Percentiles rank a stretch among this genome's conserved stretches.
phyloP scores from a whole-genome alignment of 139 green algal species.

The Auxenochlorella pyrenoidosa region DNA sequence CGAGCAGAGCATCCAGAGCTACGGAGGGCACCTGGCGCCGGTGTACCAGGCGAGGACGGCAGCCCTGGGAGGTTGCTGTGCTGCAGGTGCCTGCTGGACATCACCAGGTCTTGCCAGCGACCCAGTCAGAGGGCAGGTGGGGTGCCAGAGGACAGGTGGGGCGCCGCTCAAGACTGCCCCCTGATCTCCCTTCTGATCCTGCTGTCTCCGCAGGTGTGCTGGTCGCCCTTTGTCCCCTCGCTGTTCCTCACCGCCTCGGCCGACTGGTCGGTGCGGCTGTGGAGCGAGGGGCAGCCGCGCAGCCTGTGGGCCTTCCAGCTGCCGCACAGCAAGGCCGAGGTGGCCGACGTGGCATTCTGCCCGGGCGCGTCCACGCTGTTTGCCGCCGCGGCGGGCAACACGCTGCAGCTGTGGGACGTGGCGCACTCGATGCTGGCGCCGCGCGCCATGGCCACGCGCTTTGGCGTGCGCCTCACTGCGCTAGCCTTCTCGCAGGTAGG shows the following conservation, averaged over 20 bases:
- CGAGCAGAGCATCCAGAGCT: constrained; percentile 86
- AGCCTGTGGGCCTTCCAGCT: constrained; percentile 75
- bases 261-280: constrained; percentile 88
- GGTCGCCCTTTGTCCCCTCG: constrained; percentile 76
- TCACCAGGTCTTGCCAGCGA: no score
- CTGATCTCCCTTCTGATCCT: not conserved
- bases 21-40: constrained; percentile 80
- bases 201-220: constrained; percentile 57
- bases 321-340: constrained; percentile 57
- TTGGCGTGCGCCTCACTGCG: constrained; percentile 56
- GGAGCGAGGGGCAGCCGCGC: constrained; percentile 64
- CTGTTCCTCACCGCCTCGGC: constrained; percentile 78
- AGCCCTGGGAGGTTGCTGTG: not conserved
- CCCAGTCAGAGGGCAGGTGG: no score
- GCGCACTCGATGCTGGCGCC: constrained; percentile 77
- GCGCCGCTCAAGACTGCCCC: no score
- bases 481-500: constrained; percentile 63
- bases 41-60: constrained; percentile 68
- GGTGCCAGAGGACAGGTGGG: no score
- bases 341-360: constrained; percentile 85
- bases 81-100: no score
- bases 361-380: constrained; percentile 85
- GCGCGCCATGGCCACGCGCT: not conserved
- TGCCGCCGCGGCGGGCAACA: constrained; percentile 70
- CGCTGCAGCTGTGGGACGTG: constrained; percentile 87